Evolutionary conservation across 257 asterid species (phyloP).

Genomic region (Solanum sitiens): DNA sequence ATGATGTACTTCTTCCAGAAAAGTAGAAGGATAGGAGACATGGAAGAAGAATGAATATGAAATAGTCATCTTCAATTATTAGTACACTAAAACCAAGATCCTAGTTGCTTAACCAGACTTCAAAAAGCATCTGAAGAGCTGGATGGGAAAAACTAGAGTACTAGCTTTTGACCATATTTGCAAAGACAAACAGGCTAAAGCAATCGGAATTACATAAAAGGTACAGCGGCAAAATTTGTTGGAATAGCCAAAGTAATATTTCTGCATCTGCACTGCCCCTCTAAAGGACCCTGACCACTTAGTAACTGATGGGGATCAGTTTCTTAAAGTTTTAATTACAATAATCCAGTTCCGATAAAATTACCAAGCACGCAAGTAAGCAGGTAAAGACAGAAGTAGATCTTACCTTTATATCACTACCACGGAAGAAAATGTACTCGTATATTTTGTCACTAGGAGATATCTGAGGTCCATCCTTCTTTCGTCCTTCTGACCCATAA

Average conservation of each 20-base stretch:
- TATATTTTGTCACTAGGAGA: slow-evolving; percentile 11
- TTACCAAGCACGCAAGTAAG: not conserved
- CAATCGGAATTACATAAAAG: not conserved
- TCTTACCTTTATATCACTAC: slow-evolving; percentile 20
- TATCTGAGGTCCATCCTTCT: slow-evolving; percentile 9
- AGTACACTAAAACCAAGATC: not conserved
- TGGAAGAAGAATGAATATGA: not conserved
- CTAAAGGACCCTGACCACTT: not conserved
- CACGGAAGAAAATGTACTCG: slow-evolving; percentile 16
- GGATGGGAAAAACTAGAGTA: not conserved
- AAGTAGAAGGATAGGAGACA: not conserved
- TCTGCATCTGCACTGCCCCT: not conserved
- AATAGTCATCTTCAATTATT: not conserved
- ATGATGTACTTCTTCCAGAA: not conserved
- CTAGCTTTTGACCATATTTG: not conserved
- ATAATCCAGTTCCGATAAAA: not conserved
- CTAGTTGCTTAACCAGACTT: not conserved
- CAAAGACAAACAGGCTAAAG: not conserved
- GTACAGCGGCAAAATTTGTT: not conserved
- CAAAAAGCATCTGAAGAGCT: not conserved
- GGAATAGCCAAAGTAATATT: not conserved
- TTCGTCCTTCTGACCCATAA: slow-evolving; percentile 26
- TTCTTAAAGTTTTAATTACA: not conserved
- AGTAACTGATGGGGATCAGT: not conserved
- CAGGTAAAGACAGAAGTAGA: not conserved